phyloP scores from a whole-genome alignment of 495 filamentous ascomycete genomes.

The Penicillium silybi region DNA sequence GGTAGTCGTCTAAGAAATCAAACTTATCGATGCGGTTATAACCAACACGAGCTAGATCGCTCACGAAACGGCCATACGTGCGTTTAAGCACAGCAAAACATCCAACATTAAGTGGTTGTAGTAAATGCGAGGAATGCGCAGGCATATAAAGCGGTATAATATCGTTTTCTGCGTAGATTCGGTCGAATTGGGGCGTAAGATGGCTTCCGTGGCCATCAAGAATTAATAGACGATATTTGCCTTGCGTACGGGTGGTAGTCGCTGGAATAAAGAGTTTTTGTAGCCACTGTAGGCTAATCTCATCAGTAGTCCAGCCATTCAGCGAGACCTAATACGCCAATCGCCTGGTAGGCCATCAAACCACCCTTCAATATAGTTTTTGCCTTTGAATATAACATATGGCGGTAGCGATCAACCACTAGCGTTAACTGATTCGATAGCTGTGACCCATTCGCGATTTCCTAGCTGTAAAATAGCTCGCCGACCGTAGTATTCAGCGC shows the following conservation, averaged over 20 bases:
- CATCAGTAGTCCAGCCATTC: not conserved
- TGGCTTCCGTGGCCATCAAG: not conserved
- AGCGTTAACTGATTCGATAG: not conserved
- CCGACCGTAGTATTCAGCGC: not conserved
- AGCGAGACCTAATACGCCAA: not conserved
- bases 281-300: not conserved
- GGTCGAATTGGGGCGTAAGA: not conserved
- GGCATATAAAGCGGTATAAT: too few relatives aligned
- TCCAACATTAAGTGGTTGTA: too few relatives aligned
- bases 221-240: not conserved
- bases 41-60: not conserved
- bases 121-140: too few relatives aligned
- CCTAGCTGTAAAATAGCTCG: not conserved
- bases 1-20: conserved; percentile 8
- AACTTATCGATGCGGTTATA: conserved; percentile 1
- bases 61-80: not conserved
- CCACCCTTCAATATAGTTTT: not conserved
- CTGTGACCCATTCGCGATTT: too few relatives aligned
- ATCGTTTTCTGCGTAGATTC: too few relatives aligned
- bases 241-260: not conserved
- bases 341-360: not conserved
- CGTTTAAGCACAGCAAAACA: too few relatives aligned
- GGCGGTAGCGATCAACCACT: not conserved
- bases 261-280: not conserved
- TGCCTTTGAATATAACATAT: not conserved